Evolutionary conservation across 805 yeast genomes (phyloP).

Genomic region (Vanderwaltozyma tropicalis): DNA sequence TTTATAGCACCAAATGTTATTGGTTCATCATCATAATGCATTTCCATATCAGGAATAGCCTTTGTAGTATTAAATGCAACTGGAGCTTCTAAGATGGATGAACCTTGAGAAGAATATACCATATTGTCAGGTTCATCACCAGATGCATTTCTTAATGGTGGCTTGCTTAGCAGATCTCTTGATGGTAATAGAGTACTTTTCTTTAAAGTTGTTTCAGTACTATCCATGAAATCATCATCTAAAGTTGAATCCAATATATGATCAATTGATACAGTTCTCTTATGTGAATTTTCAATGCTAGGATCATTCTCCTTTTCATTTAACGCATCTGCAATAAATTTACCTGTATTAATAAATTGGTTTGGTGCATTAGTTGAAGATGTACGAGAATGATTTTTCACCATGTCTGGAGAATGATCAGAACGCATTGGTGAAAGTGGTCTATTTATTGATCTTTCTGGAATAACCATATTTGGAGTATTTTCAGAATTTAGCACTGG

Average conservation of each 20-base stretch:
- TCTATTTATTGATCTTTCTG: conserved; percentile 13
- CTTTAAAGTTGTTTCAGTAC: conserved; percentile 1
- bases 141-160: conserved; percentile 16
- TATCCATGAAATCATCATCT: conserved; percentile 3
- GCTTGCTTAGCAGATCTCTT: conserved; percentile 10
- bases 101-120: background rate
- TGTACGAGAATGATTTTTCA: background rate
- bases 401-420: background rate
- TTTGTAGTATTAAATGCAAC: conserved; percentile 8
- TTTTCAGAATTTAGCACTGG: background rate
- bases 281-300: conserved; percentile 3
- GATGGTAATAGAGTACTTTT: background rate
- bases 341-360: background rate
- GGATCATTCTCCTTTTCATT: background rate
- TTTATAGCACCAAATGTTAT: background rate
- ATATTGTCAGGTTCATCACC: background rate
- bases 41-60: background rate
- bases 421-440: conserved; percentile 7
- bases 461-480: conserved; percentile 4
- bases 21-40: background rate
- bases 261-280: conserved; percentile 16
- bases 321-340: conserved; percentile 4
- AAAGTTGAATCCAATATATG: conserved; percentile 16
- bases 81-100: conserved; percentile 1
- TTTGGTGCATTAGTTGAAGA: background rate